These are phyloP conservation scores for Picea sitchensis DNA, from an alignment of 75 land plant genomes.

Conservation along the genomic window DNA sequence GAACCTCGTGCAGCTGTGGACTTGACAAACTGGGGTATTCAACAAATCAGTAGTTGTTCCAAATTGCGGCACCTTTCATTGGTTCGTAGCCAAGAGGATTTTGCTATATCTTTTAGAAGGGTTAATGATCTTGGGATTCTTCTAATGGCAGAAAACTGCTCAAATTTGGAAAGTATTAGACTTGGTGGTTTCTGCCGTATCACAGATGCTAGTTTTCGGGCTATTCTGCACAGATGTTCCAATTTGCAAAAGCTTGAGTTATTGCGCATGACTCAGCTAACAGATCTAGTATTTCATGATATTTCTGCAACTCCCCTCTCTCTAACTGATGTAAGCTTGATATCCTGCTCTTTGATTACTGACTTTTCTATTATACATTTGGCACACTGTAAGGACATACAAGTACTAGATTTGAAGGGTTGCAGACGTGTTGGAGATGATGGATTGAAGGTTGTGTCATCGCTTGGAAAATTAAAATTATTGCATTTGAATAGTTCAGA, in stretches of 20 bases:
- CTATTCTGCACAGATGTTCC: conserved; percentile 81
- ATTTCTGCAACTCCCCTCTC: conserved; percentile 80
- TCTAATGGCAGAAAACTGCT: conserved; percentile 76
- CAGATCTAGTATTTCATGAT: conserved; percentile 91
- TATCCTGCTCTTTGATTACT: conserved; percentile 68
- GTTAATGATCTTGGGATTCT: conserved; percentile 95
- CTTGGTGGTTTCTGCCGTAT: conserved; percentile 96
- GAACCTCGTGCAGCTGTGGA: conserved; percentile 69
- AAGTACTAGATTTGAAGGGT: conserved; percentile 72
- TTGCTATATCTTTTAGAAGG: conserved; percentile 56
- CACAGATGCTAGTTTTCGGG: conserved; percentile 84
- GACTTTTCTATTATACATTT: conserved; percentile 55
- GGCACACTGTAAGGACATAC: conserved; percentile 54
- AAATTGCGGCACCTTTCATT: conserved; percentile 68
- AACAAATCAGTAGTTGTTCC: conserved; percentile 62
- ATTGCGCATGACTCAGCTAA: conserved; percentile 64
- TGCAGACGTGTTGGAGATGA: conserved; percentile 86
- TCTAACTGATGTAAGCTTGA: conserved; percentile 65
- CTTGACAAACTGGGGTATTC: conserved; percentile 84
- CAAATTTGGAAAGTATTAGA: conserved; percentile 70
- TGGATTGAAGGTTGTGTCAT: conserved; percentile 54
- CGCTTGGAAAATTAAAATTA: conserved; percentile 49
- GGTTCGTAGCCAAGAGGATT: conserved; percentile 74
- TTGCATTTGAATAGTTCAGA: conserved; percentile 73
- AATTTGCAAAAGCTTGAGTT: conserved; percentile 74